Conservation (phyloP, 2,329 filamentous ascomycete species). For the Aureobasidium sp. region DNA sequence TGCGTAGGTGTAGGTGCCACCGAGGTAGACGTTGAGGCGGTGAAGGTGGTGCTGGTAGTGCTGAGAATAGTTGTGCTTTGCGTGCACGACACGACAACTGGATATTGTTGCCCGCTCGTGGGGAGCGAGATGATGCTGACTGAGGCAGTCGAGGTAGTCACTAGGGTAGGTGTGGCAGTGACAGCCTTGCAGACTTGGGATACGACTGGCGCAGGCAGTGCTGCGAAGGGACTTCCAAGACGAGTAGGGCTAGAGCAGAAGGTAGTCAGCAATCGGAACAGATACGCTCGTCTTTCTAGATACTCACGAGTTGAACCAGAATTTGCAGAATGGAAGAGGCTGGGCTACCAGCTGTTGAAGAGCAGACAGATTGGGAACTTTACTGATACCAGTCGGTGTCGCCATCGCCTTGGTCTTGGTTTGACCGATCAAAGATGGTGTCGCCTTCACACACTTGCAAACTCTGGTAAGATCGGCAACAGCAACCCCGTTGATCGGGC, state of each 20-base stretch:
- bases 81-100: neutral
- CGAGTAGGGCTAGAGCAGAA: neutral
- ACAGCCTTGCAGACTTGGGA: constrained; percentile 8
- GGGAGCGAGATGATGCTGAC: neutral
- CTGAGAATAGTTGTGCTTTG: neutral
- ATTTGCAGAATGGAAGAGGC: constrained; percentile 12
- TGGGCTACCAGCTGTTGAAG: constrained; percentile 9
- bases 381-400: neutral
- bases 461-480: neutral
- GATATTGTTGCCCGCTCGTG: neutral
- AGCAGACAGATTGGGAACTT: neutral
- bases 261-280: neutral
- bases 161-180: neutral
- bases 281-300: too few species aligned
- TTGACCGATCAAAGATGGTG: neutral
- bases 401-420: constrained; percentile 4
- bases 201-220: neutral
- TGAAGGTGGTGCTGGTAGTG: neutral
- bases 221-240: neutral
- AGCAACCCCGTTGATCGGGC: constrained; percentile 3
- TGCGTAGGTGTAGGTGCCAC: neutral
- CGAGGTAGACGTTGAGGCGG: neutral
- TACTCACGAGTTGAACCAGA: constrained; percentile 6
- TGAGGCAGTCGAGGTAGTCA: neutral
- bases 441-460: constrained; percentile 1